Base-by-base conservation (phyloP, 352 stramenopile species). In the Phytophthora pisi region DNA sequence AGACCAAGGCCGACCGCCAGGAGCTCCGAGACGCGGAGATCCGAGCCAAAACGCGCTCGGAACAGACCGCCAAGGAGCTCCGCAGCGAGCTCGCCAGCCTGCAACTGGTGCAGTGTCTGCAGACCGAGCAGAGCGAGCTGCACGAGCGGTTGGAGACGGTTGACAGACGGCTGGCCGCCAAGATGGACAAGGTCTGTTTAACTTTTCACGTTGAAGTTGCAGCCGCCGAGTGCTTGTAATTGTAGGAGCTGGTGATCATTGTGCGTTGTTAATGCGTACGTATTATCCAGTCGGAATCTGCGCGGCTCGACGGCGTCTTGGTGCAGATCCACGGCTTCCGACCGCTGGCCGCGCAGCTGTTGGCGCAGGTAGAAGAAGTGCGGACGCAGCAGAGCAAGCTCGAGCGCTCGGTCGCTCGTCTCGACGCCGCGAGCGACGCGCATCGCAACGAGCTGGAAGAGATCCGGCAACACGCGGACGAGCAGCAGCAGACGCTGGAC, bases 101-200 rank as follows among this genome's bases (percentile, higher is more conserved):
- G 45, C 66, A 74, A 46, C 36, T 72, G 30, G 61, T 62, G n/a
- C 45, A 66, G 20, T 87, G 77, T 51, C 60, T 92, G 15, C 78
- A 89, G 28, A 68, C 63, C 3, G 73, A 88, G 46, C 84, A 88
- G 58, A 70, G 64, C 18, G 60, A 74, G 16, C 47, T 92, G 2
- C 73, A 88, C 15, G 72, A 80, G 15, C 63, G 80, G 8, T 28
- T 92, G 16, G 71, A 69, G 42, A 74, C 71, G 0, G 56, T 88
- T 4, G 80, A 90, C 16, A 72, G 59, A 15, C 77, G 72, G 2
- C 47, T 92, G 1, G 58, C 80, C 4, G 24, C 51, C 50, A 92
- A 92, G 63, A 68, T 92, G 64, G 84, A 92, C 50, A 92, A 92
- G 80, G 82, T 57, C n/a, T 50, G 43, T 26, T 50, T 28, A 50